Conservation (phyloP, 106 monocot species). For the Chionographis japonica region DNA sequence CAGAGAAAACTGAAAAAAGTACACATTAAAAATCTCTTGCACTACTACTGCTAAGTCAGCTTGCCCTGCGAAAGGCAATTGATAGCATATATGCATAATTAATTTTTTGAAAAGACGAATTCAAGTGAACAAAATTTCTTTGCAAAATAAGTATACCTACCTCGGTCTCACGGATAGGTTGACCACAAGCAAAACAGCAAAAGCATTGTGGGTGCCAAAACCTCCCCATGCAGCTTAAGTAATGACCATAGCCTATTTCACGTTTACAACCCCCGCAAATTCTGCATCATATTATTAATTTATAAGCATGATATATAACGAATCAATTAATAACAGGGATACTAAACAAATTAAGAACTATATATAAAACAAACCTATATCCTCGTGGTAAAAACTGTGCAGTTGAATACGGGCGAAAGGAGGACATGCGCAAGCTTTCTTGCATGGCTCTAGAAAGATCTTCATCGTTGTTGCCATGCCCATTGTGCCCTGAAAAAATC, state of each 20-base stretch:
- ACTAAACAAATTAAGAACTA: neutral
- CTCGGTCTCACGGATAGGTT: conserved; percentile 76
- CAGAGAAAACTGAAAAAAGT: conserved; percentile 75
- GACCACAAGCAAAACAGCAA: conserved; percentile 57
- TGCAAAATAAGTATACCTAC: conserved; percentile 34
- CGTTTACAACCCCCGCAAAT: conserved; percentile 77
- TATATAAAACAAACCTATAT: conserved; percentile 45
- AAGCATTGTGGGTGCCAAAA: conserved; percentile 96
- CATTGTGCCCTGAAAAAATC: conserved; percentile 24
- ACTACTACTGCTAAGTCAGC: too few relatives aligned
- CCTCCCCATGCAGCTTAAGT: conserved; percentile 86
- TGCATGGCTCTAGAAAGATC: conserved; percentile 53
- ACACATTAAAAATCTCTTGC: neutral
- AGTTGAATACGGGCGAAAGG: conserved; percentile 33
- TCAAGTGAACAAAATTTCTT: neutral
- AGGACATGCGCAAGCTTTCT: conserved; percentile 53
- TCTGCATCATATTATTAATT: conserved; percentile 26
- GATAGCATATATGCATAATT: too few relatives aligned
- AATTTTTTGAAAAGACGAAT: too few relatives aligned
- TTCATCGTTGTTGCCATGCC: conserved; percentile 49
- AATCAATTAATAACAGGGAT: neutral
- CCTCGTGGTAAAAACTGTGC: conserved; percentile 54
- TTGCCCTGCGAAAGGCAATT: too few relatives aligned
- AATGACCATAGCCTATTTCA: conserved; percentile 95
- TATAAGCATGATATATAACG: neutral